Conservation (phyloP, 108 stramenopile species). For the Skeletonema grethae region DNA sequence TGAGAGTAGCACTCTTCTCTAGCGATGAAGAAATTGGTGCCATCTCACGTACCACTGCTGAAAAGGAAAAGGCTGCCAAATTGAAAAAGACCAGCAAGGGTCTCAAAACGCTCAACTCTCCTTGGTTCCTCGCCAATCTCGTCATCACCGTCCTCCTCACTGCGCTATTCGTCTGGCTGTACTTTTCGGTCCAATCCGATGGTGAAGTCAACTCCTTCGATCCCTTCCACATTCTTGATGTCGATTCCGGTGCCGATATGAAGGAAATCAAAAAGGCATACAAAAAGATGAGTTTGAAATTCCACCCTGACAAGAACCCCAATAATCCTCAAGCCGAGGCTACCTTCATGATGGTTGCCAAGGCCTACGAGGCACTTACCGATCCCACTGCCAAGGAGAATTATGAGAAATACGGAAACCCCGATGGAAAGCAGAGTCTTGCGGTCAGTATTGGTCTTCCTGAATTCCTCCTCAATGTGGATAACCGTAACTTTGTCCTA, state of each 20-base stretch:
- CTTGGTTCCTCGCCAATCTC: conserved; percentile 75
- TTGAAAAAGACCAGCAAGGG: conserved; percentile 79
- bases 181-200: conserved; percentile 65
- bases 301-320: conserved; percentile 95
- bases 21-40: conserved; percentile 83
- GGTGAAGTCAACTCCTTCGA: conserved; percentile 94
- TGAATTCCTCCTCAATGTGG: conserved; percentile 87
- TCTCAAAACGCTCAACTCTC: conserved; percentile 56
- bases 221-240: conserved; percentile 87
- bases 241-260: conserved; percentile 74
- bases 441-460: conserved; percentile 97
- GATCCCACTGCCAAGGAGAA: conserved; percentile 87
- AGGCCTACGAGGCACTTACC: conserved; percentile 95
- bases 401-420: conserved; percentile 98
- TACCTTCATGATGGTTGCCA: conserved; percentile 95
- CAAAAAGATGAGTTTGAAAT: conserved; percentile 81
- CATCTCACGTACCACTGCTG: conserved; percentile 82
- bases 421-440: conserved; percentile 97
- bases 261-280: conserved; percentile 93
- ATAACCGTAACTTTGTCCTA: conserved; percentile 92
- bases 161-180: conserved; percentile 67
- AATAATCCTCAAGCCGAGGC: conserved; percentile 89
- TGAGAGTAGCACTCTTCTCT: conserved; percentile 63
- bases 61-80: conserved; percentile 81
- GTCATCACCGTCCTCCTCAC: conserved; percentile 65